Percentiles rank a stretch among this genome's conserved stretches.
These are phyloP conservation scores for Coemansia sp. DNA, from an alignment of 192 early-diverging fungal genomes.

Conservation along the genomic window DNA sequence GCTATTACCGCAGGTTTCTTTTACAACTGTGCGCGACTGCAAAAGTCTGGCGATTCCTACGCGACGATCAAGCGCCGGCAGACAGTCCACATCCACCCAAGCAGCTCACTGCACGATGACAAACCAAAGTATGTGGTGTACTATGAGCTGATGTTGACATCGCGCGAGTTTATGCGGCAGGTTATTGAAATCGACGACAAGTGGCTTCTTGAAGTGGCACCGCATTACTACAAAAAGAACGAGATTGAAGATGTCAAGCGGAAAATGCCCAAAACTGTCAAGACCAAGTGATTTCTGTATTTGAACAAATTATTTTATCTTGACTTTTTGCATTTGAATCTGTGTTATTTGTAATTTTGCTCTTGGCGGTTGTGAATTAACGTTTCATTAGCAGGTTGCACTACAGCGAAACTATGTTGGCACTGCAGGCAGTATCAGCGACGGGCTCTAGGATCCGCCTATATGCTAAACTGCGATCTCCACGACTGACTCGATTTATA, in stretches of 20 bases:
- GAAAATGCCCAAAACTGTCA: slow-evolving; percentile 50
- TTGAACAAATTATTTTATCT: not conserved
- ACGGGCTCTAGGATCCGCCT: not conserved
- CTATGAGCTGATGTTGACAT: slow-evolving; percentile 90
- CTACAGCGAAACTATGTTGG: not conserved
- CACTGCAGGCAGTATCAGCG: not conserved
- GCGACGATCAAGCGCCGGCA: slow-evolving; percentile 87
- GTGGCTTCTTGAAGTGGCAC: slow-evolving; percentile 80
- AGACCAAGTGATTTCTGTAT: slow-evolving; percentile 4
- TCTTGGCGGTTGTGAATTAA: not conserved
- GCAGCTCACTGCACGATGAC: slow-evolving; percentile 73
- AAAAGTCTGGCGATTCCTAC: slow-evolving; percentile 87
- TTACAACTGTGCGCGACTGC: slow-evolving; percentile 85
- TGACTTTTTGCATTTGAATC: not conserved
- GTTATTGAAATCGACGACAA: slow-evolving; percentile 87
- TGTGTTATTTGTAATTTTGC: not conserved
- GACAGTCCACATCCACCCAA: slow-evolving; percentile 91
- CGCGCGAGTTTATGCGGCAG: slow-evolving; percentile 94
- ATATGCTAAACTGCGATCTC: not conserved
- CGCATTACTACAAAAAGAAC: slow-evolving; percentile 88
- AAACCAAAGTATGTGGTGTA: slow-evolving; percentile 88
- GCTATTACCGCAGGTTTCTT: slow-evolving; percentile 94
- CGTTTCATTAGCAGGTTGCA: not conserved
- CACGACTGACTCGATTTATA: not conserved
- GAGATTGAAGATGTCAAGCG: slow-evolving; percentile 61